phyloP scores from a whole-genome alignment of 163 green algal species.

The Chloroidium sp. region DNA sequence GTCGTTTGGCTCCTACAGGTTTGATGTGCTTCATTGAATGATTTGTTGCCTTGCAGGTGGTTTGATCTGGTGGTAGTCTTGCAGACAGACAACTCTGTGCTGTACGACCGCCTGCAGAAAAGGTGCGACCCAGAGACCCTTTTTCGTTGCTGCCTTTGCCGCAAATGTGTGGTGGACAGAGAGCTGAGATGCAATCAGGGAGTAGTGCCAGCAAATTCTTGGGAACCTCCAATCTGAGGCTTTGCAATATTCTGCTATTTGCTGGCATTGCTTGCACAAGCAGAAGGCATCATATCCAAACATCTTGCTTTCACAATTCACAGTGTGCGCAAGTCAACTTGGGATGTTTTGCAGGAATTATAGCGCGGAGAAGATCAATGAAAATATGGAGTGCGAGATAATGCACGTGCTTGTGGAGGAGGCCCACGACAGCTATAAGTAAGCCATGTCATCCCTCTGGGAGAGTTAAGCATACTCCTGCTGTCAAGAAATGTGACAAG shows the following conservation, averaged over 20 bases:
- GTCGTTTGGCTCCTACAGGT: not conserved
- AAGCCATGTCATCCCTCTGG: not conserved
- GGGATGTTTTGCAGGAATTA: slow-evolving; percentile 59
- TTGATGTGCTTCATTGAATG: not conserved
- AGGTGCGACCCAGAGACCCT: slow-evolving; percentile 21
- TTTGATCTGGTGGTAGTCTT: slow-evolving; percentile 97
- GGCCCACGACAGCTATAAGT: slow-evolving; percentile 84
- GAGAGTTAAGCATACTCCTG: no score
- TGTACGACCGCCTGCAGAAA: slow-evolving; percentile 83
- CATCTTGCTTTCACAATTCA: no score
- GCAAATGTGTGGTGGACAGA: no score
- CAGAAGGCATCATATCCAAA: not conserved
- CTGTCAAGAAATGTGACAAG: no score
- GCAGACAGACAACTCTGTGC: slow-evolving; percentile 82
- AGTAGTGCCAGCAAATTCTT: no score
- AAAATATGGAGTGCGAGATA: slow-evolving; percentile 98
- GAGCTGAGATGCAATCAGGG: no score
- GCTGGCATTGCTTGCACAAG: no score
- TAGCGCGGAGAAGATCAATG: slow-evolving; percentile 72
- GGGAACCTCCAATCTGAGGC: no score
- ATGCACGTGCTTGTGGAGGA: slow-evolving; percentile 95
- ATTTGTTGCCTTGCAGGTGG: slow-evolving; percentile 53
- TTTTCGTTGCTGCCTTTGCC: no score
- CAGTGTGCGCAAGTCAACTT: not conserved
- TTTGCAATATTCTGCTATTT: no score